Conservation (phyloP, 2,329 filamentous ascomycete genomes). For the Nemania serpens region DNA sequence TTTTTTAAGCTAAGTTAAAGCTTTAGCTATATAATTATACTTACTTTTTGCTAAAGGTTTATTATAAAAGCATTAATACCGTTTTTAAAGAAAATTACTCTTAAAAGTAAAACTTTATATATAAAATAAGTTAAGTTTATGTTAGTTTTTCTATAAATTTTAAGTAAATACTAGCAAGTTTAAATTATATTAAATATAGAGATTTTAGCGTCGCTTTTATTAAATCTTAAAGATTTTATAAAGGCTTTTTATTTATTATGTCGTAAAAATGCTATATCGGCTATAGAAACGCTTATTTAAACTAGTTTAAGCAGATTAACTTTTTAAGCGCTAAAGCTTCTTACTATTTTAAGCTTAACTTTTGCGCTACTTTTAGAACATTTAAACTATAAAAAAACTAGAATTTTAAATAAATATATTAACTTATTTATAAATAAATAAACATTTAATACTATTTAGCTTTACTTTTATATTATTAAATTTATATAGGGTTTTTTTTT, state of each 20-base stretch:
- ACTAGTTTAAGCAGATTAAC: constrained; percentile 78
- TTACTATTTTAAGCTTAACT: constrained; percentile 74
- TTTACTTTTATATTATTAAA: constrained; percentile 76
- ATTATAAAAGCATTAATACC: constrained; percentile 29
- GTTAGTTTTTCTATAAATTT: constrained; percentile 82
- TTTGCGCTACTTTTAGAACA: constrained; percentile 77
- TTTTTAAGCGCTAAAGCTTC: constrained; percentile 69
- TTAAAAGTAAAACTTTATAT: constrained; percentile 41
- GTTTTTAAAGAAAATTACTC: constrained; percentile 38
- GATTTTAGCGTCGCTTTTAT: constrained; percentile 49
- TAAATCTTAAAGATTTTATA: constrained; percentile 54
- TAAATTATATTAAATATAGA: constrained; percentile 78
- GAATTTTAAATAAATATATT: constrained; percentile 78
- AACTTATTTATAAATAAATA: constrained; percentile 79
- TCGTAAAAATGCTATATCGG: constrained; percentile 73
- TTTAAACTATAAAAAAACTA: constrained; percentile 72
- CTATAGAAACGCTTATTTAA: constrained; percentile 71
- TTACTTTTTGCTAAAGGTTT: constrained; percentile 45
- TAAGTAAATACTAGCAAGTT: constrained; percentile 71
- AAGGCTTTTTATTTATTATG: constrained; percentile 68
- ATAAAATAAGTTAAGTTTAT: constrained; percentile 61
- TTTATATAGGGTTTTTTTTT: constrained; percentile 75
- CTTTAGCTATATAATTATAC: constrained; percentile 44
- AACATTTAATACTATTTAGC: constrained; percentile 69
- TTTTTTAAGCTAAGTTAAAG: constrained; percentile 57